Conservation (phyloP, 2,329 filamentous ascomycete genomes). For the Mycosphaerella arachidis region DNA sequence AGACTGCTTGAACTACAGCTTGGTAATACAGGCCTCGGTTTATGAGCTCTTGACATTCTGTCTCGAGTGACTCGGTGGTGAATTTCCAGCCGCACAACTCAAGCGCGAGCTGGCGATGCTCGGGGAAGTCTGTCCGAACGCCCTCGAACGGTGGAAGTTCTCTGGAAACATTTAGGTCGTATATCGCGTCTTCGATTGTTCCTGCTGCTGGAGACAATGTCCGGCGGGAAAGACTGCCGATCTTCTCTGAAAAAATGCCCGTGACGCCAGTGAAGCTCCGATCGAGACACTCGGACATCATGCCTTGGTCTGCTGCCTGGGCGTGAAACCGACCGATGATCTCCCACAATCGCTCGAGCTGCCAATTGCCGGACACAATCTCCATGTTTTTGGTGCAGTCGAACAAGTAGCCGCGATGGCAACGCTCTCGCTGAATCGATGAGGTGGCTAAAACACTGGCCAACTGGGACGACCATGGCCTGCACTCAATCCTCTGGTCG, state of each 20-base stretch:
- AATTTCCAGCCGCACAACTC: slow-evolving; percentile 70
- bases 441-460: slow-evolving; percentile 21
- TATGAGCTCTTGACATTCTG: slow-evolving; percentile 48
- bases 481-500: slow-evolving; percentile 11
- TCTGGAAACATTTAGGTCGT: slow-evolving; percentile 59
- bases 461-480: slow-evolving; percentile 18
- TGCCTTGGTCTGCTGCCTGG: slow-evolving; percentile 62
- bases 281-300: slow-evolving; percentile 65
- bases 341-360: slow-evolving; percentile 74
- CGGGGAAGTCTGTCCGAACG: slow-evolving; percentile 58
- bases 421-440: slow-evolving; percentile 48
- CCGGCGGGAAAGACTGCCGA: slow-evolving; percentile 44
- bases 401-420: slow-evolving; percentile 53
- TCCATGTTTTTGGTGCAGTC: slow-evolving; percentile 61
- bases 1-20: slow-evolving; percentile 70
- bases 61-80: slow-evolving; percentile 48
- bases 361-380: slow-evolving; percentile 66
- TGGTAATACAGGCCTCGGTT: slow-evolving; percentile 61
- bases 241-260: slow-evolving; percentile 61
- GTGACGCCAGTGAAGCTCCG: slow-evolving; percentile 71
- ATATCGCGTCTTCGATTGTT: slow-evolving; percentile 46
- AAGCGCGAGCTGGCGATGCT: slow-evolving; percentile 70
- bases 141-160: slow-evolving; percentile 61
- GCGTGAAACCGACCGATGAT: slow-evolving; percentile 65
- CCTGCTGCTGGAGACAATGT: slow-evolving; percentile 21